phyloP scores from a whole-genome alignment of 2,329 filamentous ascomycete genomes.

The Aspergillus melleus region DNA sequence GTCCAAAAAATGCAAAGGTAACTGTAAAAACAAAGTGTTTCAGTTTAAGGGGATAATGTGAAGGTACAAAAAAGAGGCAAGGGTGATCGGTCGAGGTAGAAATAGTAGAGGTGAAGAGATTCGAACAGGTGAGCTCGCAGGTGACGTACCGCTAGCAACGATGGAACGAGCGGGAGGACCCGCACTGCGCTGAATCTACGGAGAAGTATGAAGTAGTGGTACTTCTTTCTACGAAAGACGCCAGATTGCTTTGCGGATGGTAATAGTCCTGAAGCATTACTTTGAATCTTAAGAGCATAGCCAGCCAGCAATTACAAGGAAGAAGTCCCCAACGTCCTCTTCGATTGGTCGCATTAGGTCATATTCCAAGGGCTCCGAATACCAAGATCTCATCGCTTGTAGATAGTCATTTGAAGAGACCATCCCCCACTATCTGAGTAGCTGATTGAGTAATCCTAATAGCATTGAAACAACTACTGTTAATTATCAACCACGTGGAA shows the following conservation, averaged over 20 bases:
- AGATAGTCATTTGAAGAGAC: neutral
- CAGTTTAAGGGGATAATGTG: neutral
- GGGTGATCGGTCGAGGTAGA: neutral
- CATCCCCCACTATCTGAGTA: neutral
- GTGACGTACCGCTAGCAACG: constrained; percentile 11
- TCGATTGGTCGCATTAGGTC: neutral
- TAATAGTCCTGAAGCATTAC: neutral
- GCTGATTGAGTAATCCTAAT: neutral
- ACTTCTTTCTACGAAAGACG: too few species aligned
- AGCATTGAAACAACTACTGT: neutral
- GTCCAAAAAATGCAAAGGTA: neutral
- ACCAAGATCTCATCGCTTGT: neutral
- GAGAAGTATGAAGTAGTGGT: too few species aligned
- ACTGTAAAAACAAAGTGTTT: neutral
- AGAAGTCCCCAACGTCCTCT: neutral
- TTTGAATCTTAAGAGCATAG: neutral
- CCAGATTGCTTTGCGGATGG: neutral
- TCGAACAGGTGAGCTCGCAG: neutral
- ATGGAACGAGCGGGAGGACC: neutral
- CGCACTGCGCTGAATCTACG: neutral
- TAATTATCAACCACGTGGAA: neutral
- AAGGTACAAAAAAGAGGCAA: neutral
- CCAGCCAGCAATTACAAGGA: neutral
- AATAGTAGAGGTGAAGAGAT: neutral
- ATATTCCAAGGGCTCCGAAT: neutral